Conservation (phyloP, 805 yeast species). For the Lipomyces anomalus region DNA sequence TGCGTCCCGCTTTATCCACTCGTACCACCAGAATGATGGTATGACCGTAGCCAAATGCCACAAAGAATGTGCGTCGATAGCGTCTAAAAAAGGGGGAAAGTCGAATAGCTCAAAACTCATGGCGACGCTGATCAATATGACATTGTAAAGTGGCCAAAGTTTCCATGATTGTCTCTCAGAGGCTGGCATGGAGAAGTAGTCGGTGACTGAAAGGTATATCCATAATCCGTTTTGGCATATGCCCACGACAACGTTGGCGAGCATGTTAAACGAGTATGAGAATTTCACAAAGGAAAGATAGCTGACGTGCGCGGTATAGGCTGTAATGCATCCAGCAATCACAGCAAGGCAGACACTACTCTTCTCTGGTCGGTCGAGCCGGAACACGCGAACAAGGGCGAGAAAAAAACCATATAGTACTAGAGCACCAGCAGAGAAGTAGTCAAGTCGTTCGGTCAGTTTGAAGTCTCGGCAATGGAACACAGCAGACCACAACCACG, state of each 20-base stretch:
- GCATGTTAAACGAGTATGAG: slow-evolving; percentile 93
- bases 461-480: slow-evolving; percentile 83
- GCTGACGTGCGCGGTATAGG: slow-evolving; percentile 60
- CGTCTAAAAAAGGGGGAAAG: slow-evolving; percentile 64
- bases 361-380: slow-evolving; percentile 44
- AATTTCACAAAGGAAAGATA: slow-evolving; percentile 62
- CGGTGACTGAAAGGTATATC: slow-evolving; percentile 36
- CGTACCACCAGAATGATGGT: slow-evolving; percentile 73
- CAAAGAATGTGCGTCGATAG: slow-evolving; percentile 84
- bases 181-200: slow-evolving; percentile 4
- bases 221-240: slow-evolving; percentile 61
- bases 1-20: slow-evolving; percentile 38
- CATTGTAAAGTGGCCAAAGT: slow-evolving; percentile 49
- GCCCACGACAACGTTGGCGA: slow-evolving; percentile 77
- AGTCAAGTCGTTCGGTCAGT: slow-evolving; percentile 79
- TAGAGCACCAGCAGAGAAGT: slow-evolving; percentile 87
- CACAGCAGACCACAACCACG: slow-evolving; percentile 82
- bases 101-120: slow-evolving; percentile 90
- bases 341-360: slow-evolving; percentile 34
- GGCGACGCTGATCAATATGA: slow-evolving; percentile 54
- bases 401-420: slow-evolving; percentile 76
- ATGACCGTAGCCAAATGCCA: slow-evolving; percentile 90
- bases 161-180: slow-evolving; percentile 34
- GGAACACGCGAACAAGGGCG: slow-evolving; percentile 53
- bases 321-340: slow-evolving; percentile 39